These are phyloP conservation scores for Pelargonium australe DNA, from an alignment of 441 rosid genomes.

Conservation along the genomic window DNA sequence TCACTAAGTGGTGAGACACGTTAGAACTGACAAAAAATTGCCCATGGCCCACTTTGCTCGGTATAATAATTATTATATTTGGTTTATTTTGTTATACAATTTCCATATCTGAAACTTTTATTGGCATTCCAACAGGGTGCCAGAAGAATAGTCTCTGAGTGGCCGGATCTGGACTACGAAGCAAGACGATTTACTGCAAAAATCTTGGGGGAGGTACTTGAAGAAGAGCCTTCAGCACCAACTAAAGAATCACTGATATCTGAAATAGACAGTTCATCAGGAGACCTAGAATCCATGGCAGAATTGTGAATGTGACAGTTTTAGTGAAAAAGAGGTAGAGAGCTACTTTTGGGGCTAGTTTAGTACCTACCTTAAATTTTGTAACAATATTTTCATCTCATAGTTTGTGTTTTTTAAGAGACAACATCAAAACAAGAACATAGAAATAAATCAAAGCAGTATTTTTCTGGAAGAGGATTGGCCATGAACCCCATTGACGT, in stretches of 20 bases:
- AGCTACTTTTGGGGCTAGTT: no score
- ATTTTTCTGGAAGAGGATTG: background rate
- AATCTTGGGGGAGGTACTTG: constrained; percentile 67
- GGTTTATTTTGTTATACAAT: background rate
- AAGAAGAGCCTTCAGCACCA: constrained; percentile 34
- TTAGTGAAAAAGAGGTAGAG: background rate
- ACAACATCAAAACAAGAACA: background rate
- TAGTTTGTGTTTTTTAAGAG: background rate
- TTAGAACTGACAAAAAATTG: no score
- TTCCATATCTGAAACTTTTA: background rate
- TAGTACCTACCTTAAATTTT: background rate
- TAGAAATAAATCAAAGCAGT: background rate
- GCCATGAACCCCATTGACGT: no score
- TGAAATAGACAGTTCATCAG: constrained; percentile 19
- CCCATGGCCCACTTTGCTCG: no score
- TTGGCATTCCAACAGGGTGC: constrained; percentile 56
- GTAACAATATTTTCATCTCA: background rate
- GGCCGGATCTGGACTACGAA: constrained; percentile 74
- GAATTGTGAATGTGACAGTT: constrained; percentile 44
- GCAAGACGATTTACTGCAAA: constrained; percentile 70
- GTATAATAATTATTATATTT: no score
- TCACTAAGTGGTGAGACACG: no score
- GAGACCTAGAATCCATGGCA: constrained; percentile 60
- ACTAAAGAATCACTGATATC: constrained; percentile 24
- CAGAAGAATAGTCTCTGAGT: constrained; percentile 78